Evolutionary conservation across 495 filamentous ascomycete species (phyloP).

Genomic region (Penicillium taxi): DNA sequence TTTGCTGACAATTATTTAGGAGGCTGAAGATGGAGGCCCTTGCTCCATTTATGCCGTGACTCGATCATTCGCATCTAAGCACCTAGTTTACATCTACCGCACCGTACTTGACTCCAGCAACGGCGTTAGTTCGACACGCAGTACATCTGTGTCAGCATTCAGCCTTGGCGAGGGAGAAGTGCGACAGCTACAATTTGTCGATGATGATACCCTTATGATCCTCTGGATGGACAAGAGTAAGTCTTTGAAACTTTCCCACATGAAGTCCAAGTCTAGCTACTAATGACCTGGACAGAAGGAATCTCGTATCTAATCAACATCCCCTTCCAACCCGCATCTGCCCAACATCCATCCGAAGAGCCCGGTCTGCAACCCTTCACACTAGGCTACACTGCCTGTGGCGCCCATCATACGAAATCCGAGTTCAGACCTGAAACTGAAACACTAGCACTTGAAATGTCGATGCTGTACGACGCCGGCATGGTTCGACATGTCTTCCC

Average conservation of each 20-base stretch:
- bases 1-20: slow-evolving; percentile 6
- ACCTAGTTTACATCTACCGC: slow-evolving; percentile 44
- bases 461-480: slow-evolving; percentile 6
- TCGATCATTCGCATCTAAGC: slow-evolving; percentile 23
- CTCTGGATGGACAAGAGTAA: slow-evolving; percentile 40
- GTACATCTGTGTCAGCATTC: slow-evolving; percentile 34
- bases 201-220: slow-evolving; percentile 45
- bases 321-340: slow-evolving; percentile 21
- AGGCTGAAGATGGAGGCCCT: slow-evolving; percentile 15
- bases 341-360: not conserved
- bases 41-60: slow-evolving; percentile 34
- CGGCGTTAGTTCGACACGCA: slow-evolving; percentile 47
- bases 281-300: slow-evolving; percentile 11
- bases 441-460: slow-evolving; percentile 19
- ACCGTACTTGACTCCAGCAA: slow-evolving; percentile 41
- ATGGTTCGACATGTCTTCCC: slow-evolving; percentile 31
- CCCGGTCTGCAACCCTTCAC: slow-evolving; percentile 6
- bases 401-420: slow-evolving; percentile 4
- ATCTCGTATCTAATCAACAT: slow-evolving; percentile 33
- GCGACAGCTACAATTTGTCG: slow-evolving; percentile 48
- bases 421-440: slow-evolving; percentile 11
- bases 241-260: too few species aligned
- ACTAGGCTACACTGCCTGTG: slow-evolving; percentile 13
- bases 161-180: slow-evolving; percentile 37
- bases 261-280: too few species aligned